phyloP scores from a whole-genome alignment of 352 stramenopile genomes.

The Phytophthora lateralis region DNA sequence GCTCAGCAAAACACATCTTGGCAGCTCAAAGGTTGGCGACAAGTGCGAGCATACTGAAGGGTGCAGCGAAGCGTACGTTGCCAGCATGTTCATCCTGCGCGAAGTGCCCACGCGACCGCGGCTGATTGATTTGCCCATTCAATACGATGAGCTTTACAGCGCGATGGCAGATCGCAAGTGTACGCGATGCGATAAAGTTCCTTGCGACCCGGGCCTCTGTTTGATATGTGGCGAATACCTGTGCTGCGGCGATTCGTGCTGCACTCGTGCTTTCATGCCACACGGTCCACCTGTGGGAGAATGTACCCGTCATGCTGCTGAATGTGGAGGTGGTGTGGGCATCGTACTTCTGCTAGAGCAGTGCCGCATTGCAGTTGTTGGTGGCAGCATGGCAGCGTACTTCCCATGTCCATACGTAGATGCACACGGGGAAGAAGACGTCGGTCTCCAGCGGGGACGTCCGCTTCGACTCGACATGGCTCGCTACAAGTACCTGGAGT shows the following conservation, averaged over 20 bases:
- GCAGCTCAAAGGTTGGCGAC: slow-evolving; percentile 69
- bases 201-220: slow-evolving; percentile 78
- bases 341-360: slow-evolving; percentile 87
- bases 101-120: slow-evolving; percentile 60
- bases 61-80: slow-evolving; percentile 84
- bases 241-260: slow-evolving; percentile 87
- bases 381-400: slow-evolving; percentile 85
- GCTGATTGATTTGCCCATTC: slow-evolving; percentile 79
- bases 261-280: slow-evolving; percentile 76
- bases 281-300: slow-evolving; percentile 81
- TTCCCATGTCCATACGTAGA: slow-evolving; percentile 89
- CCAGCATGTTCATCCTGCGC: slow-evolving; percentile 89
- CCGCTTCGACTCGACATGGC: slow-evolving; percentile 78
- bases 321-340: slow-evolving; percentile 85
- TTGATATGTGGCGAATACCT: slow-evolving; percentile 86
- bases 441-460: slow-evolving; percentile 78
- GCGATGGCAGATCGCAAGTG: slow-evolving; percentile 72
- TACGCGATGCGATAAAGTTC: slow-evolving; percentile 65
- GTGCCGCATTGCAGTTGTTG: slow-evolving; percentile 82
- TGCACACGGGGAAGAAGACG: slow-evolving; percentile 84
- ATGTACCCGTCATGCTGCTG: slow-evolving; percentile 82
- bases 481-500: slow-evolving; percentile 78
- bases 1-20: slow-evolving; percentile 76
- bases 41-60: slow-evolving; percentile 88
- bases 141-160: slow-evolving; percentile 89